Evolutionary conservation across 306 rosid species (phyloP).

Genomic region (Crotalaria pallida): DNA sequence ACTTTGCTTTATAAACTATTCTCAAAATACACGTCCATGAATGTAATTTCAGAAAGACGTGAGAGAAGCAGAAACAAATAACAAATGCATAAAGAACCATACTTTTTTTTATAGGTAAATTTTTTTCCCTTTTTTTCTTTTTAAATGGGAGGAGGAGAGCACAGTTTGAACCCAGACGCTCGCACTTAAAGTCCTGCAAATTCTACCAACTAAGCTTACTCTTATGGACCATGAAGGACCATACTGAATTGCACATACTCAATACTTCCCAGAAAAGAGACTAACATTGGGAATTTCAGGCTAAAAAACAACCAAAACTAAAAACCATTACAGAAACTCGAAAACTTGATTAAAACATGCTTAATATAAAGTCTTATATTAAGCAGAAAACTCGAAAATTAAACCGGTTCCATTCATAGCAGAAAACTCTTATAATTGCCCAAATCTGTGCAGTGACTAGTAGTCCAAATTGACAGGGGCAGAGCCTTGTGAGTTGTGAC

Average conservation of each 20-base stretch:
- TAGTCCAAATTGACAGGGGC: background rate
- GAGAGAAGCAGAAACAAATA: background rate
- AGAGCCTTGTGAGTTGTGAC: too few species aligned
- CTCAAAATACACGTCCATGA: slow-evolving; percentile 19
- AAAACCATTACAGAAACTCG: background rate
- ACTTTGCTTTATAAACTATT: slow-evolving; percentile 81
- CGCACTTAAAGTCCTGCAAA: too few species aligned
- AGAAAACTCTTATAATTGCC: background rate
- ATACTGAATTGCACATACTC: background rate
- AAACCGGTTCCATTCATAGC: background rate
- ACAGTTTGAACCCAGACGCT: too few species aligned
- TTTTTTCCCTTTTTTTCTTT: too few species aligned
- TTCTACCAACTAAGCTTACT: too few species aligned
- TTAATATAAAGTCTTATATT: background rate
- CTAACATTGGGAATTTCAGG: background rate
- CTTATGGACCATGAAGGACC: slow-evolving; percentile 13
- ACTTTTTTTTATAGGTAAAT: too few species aligned
- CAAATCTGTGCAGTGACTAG: background rate
- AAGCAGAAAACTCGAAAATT: background rate
- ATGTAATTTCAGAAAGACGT: slow-evolving; percentile 2
- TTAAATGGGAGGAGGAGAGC: too few species aligned
- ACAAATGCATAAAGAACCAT: background rate
- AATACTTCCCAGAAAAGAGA: background rate
- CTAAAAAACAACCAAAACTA: background rate
- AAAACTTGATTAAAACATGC: background rate